Conservation (phyloP, 129 eudicot genomes). For the Saposhnikovia divaricata region DNA sequence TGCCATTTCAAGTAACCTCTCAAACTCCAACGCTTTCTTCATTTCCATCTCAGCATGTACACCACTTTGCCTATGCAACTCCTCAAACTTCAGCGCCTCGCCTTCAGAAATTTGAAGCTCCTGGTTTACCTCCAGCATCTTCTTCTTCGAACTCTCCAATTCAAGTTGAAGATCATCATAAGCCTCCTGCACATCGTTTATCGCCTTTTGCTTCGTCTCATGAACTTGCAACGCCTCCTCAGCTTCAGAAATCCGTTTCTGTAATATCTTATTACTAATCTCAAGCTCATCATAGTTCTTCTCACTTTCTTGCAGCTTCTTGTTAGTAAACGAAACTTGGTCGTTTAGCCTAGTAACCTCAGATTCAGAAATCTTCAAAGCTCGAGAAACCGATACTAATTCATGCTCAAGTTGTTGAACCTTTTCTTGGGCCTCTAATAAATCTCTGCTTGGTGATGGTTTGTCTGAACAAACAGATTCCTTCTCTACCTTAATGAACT, state of each 20-base stretch:
- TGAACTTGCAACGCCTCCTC: conserved; percentile 56
- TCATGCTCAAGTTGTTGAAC: conserved; percentile 63
- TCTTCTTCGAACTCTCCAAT: conserved; percentile 65
- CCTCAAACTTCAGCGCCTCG: conserved; percentile 65
- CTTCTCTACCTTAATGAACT: conserved; percentile 80
- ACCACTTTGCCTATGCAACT: conserved; percentile 70
- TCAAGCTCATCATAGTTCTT: conserved; percentile 57
- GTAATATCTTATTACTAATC: conserved; percentile 39
- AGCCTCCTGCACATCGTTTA: conserved; percentile 52
- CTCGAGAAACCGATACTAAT: conserved; percentile 42
- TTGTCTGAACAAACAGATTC: conserved; percentile 33
- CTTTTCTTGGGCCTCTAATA: conserved; percentile 65
- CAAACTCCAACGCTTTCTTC: conserved; percentile 62
- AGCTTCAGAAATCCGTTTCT: conserved; percentile 35
- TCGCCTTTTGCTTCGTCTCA: conserved; percentile 57
- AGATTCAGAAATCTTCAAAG: conserved; percentile 58
- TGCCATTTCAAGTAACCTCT: conserved; percentile 66
- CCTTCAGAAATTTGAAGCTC: conserved; percentile 45
- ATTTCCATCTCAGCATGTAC: conserved; percentile 68
- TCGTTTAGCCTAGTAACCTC: conserved; percentile 51
- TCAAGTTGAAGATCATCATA: conserved; percentile 55
- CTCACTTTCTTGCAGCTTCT: conserved; percentile 45
- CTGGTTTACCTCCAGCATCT: conserved; percentile 49
- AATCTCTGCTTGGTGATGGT: conserved; percentile 45
- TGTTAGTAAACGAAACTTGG: conserved; percentile 39